phyloP scores from a whole-genome alignment of 106 monocot genomes.

The Ottelia alismoides region DNA sequence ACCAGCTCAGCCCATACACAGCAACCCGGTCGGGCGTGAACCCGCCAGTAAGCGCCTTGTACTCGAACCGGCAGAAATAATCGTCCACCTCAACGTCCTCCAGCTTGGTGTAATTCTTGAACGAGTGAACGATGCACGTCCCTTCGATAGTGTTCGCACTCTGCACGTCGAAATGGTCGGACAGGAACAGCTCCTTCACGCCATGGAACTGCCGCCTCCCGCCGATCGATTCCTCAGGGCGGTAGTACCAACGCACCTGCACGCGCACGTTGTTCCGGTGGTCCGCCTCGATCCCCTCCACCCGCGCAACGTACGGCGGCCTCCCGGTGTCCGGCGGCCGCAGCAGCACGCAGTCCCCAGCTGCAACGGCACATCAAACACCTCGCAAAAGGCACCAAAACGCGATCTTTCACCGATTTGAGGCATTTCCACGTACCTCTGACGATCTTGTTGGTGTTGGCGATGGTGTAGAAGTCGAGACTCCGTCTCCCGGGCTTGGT shows the following conservation, averaged over 20 bases:
- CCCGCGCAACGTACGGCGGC: conserved; percentile 54
- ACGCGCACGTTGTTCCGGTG: conserved; percentile 42
- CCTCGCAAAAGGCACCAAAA: no score
- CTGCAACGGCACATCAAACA: conserved; percentile 27
- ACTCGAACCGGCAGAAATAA: conserved; percentile 40
- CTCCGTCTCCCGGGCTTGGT: conserved; percentile 32
- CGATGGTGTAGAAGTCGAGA: conserved; percentile 61
- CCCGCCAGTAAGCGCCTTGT: conserved; percentile 36
- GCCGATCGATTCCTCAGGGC: conserved; percentile 64
- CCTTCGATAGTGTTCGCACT: conserved; percentile 68
- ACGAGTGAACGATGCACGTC: conserved; percentile 59
- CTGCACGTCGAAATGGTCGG: conserved; percentile 63
- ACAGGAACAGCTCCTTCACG: conserved; percentile 67
- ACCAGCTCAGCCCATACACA: conserved; percentile 14
- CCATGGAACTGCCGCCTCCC: conserved; percentile 65
- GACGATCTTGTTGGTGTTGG: conserved; percentile 46
- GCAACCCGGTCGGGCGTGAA: conserved; percentile 41
- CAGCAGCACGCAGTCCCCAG: conserved; percentile 65
- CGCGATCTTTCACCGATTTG: no score
- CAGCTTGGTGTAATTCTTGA: conserved; percentile 73
- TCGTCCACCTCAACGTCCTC: conserved; percentile 44
- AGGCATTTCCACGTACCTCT: conserved; percentile 25
- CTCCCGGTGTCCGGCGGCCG: conserved; percentile 47
- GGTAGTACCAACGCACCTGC: conserved; percentile 63
- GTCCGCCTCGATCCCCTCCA: conserved; percentile 61